phyloP scores from a whole-genome alignment of 768 basidiomycete species.

The Pholiota conissans region DNA sequence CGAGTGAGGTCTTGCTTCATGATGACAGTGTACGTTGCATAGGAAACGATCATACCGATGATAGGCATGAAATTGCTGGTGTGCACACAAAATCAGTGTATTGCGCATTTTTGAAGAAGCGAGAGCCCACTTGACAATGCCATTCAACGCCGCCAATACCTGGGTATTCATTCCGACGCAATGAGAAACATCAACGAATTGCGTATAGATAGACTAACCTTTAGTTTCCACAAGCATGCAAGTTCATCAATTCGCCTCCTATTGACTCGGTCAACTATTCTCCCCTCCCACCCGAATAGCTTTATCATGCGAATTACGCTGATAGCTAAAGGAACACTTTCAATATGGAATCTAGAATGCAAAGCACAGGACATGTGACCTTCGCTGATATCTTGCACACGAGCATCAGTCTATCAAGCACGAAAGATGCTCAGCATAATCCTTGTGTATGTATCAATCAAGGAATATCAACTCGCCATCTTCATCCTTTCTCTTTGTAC shows the following conservation, averaged over 20 bases:
- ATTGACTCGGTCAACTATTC: constrained; percentile 50
- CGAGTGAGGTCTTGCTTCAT: constrained; percentile 24
- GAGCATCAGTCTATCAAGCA: constrained; percentile 51
- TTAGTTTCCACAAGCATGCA: constrained; percentile 48
- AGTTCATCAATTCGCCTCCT: constrained; percentile 66
- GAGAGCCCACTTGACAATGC: too few relatives aligned
- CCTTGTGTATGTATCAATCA: not conserved
- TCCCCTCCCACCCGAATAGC: constrained; percentile 67
- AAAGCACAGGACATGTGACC: constrained; percentile 28
- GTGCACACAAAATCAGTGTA: not conserved
- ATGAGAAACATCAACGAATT: too few relatives aligned
- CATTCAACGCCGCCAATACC: too few relatives aligned
- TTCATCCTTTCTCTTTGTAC: constrained; percentile 53
- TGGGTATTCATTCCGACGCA: too few relatives aligned
- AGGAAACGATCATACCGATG: constrained; percentile 65
- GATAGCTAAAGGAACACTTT: constrained; percentile 34
- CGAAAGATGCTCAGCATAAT: too few relatives aligned
- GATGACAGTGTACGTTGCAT: constrained; percentile 50
- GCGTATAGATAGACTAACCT: too few relatives aligned
- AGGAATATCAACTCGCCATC: constrained; percentile 24
- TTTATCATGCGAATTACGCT: constrained; percentile 69
- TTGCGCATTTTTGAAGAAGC: not conserved
- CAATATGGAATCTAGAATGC: too few relatives aligned
- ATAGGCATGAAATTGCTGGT: constrained; percentile 61
- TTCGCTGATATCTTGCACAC: constrained; percentile 64